Base-by-base conservation (phyloP, 2,329 filamentous ascomycete species). In the Cytospora piceae region DNA sequence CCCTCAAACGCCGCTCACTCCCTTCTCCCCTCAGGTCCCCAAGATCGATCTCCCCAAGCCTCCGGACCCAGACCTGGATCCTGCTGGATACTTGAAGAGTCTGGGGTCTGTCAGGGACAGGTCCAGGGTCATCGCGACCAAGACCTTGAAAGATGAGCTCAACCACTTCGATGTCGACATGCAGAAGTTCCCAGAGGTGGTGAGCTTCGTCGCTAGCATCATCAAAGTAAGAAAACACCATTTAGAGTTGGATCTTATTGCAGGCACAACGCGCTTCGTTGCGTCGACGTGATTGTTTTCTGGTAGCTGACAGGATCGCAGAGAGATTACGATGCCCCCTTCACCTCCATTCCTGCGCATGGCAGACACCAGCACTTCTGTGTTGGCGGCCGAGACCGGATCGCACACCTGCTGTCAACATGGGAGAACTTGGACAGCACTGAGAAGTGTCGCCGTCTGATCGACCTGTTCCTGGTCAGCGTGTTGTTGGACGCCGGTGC, bases 161-260 rank as follows among this genome's bases (percentile, higher is more conserved):
- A 87, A 86, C 71, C 94, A 97, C 76, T 97, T 97, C 73, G 90
- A 92, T 70, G 93, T 97, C 57, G 94, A 97, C 77, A 87, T 94
- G 83, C 79, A 78, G 78, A 96, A 94, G 78, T 94, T 97, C 75
- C 79, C 83, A 55, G 91, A 94, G 70, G 94, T 94, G 0, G 92
- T 94, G 17, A 85, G 85, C 54, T 97, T 96, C 75, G 91, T 97
- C 12, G 89, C 94, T n/a, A 89, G 91, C 51, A 94, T 97, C 69
- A 96, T 97, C 81, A 97, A 96, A 90, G 93, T 94, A 80, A 70
- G 83, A 15, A 53, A 15, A 14, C 1, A 20, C 27, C 49, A 27
- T 20, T 12, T 8, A 29, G 2, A 27, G n/a, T 11, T 12, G 22
- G 37, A 7, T 46, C 11, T 29, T 4, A 51, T 11, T 29, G 4